Conservation (phyloP, 2,329 filamentous ascomycete species). For the Trichoderma sp. region DNA sequence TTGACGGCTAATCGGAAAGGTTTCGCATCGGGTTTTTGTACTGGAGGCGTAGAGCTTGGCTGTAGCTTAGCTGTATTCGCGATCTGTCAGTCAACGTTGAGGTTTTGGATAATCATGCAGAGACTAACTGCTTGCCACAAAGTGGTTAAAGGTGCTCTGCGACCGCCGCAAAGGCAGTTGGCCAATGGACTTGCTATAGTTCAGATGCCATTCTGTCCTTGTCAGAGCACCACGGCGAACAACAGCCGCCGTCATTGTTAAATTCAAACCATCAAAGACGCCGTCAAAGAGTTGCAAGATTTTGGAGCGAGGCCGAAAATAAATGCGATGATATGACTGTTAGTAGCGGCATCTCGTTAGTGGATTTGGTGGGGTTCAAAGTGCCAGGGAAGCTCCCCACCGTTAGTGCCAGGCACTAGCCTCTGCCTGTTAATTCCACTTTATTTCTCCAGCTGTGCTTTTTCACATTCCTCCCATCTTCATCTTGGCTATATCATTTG, state of each 20-base stretch:
- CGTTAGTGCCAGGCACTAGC: constrained; percentile 19
- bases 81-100: neutral
- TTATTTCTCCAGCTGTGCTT: constrained; percentile 12
- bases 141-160: constrained; percentile 40
- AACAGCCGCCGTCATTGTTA: constrained; percentile 37
- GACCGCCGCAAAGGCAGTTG: constrained; percentile 30
- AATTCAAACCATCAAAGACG: constrained; percentile 28
- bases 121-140: constrained; percentile 36
- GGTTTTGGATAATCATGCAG: neutral
- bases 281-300: neutral
- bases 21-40: constrained; percentile 27
- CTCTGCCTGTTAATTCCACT: constrained; percentile 25
- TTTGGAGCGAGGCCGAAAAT: neutral
- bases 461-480: neutral
- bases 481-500: neutral
- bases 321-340: neutral
- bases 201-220: constrained; percentile 4
- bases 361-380: constrained; percentile 14
- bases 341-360: neutral
- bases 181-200: constrained; percentile 3
- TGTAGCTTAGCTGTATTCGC: constrained; percentile 23
- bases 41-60: constrained; percentile 21
- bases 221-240: constrained; percentile 28
- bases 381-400: constrained; percentile 5
- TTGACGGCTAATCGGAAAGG: constrained; percentile 63